phyloP scores from a whole-genome alignment of 129 eudicot species.

The sunflower (Helianthus annuus) region HanXRQr2.0-SUNRISE NC_035444.2:129604873-129605372 shows the following conservation, averaged over 20 bases:
- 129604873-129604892: constrained; percentile 89
- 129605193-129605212: no score
- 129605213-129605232: no score
- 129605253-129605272: no score
- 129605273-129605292: no score
- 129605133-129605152: background rate
- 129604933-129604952: constrained; percentile 92
- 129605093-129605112: background rate
- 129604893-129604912: constrained; percentile 92
- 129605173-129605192: no score
- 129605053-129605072: background rate
- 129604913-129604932: constrained; percentile 93
- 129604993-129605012: constrained; percentile 93
- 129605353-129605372: no score
- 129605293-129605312: no score
- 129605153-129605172: background rate
- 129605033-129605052: background rate
- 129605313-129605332: no score
- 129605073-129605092: background rate
- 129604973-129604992: constrained; percentile 97
- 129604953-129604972: constrained; percentile 87
- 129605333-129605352: no score
- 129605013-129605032: constrained; percentile 40
- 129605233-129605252: no score
- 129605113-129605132: background rate